Conservation (phyloP, 495 filamentous ascomycete genomes). For the Penicillium salamii region DNA sequence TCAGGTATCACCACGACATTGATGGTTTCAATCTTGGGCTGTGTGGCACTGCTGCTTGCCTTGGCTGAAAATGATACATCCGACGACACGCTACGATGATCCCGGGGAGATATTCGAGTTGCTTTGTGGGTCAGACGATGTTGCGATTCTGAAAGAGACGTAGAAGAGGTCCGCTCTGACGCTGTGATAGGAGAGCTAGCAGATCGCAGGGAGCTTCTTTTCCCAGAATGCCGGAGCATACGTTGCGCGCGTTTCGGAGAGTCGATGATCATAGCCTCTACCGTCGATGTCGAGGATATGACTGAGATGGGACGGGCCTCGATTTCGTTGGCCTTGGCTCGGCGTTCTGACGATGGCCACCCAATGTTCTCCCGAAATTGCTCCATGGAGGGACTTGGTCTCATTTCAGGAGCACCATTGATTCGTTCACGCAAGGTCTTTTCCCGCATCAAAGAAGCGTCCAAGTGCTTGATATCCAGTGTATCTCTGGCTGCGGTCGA, state of each 20-base stretch:
- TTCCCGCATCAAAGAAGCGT: constrained; percentile 29
- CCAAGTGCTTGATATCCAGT: constrained; percentile 18
- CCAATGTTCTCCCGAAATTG: constrained; percentile 39
- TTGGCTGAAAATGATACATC: constrained; percentile 55
- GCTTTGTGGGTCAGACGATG: constrained; percentile 49
- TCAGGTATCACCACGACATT: constrained; percentile 73
- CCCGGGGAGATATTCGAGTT: constrained; percentile 45
- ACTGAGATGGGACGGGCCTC: constrained; percentile 52
- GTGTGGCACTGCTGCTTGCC: constrained; percentile 43
- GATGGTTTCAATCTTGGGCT: constrained; percentile 54
- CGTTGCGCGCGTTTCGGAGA: constrained; percentile 48
- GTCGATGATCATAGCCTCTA: constrained; percentile 70
- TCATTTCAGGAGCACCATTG: constrained; percentile 21
- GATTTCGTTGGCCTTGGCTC: constrained; percentile 25
- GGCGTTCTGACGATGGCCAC: constrained; percentile 38
- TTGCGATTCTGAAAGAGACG: constrained; percentile 38
- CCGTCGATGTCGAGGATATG: constrained; percentile 65
- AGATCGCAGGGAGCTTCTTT: constrained; percentile 58
- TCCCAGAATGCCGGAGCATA: constrained; percentile 66
- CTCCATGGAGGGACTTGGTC: constrained; percentile 33
- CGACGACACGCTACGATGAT: constrained; percentile 58
- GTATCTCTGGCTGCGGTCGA: constrained; percentile 4
- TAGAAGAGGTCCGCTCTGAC: constrained; percentile 43
- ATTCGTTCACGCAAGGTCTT: constrained; percentile 37
- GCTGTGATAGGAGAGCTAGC: constrained; percentile 43